These are phyloP conservation scores for Athelia psychrophila DNA, from an alignment of 1,284 basidiomycete species.

Conservation along the genomic window DNA sequence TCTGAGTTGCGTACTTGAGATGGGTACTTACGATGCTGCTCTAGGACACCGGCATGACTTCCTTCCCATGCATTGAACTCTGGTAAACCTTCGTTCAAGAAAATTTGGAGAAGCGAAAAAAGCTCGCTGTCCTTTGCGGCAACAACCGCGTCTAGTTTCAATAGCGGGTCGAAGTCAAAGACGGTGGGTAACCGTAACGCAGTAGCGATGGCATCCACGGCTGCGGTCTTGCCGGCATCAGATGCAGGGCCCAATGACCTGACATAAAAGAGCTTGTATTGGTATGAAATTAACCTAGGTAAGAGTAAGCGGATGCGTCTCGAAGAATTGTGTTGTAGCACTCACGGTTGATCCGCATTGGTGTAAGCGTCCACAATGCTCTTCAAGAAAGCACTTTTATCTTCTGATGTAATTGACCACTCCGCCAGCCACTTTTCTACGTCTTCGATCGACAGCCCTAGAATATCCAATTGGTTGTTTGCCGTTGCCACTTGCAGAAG, in stretches of 20 bases:
- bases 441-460: constrained; percentile 61
- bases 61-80: constrained; percentile 67
- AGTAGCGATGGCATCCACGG: constrained; percentile 60
- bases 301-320: neutral
- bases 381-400: constrained; percentile 73
- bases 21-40: constrained; percentile 57
- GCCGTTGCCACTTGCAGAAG: constrained; percentile 65
- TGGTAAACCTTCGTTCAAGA: constrained; percentile 63
- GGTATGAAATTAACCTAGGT: constrained; percentile 54
- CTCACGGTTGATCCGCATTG: constrained; percentile 56
- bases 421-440: constrained; percentile 76
- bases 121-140: constrained; percentile 67
- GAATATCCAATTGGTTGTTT: constrained; percentile 68
- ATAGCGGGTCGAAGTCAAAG: constrained; percentile 82
- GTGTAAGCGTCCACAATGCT: constrained; percentile 63
- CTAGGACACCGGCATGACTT: constrained; percentile 48
- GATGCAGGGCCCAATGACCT: constrained; percentile 56
- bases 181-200: constrained; percentile 69
- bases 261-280: constrained; percentile 62
- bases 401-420: constrained; percentile 69
- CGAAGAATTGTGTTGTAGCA: constrained; percentile 15
- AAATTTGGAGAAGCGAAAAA: constrained; percentile 69
- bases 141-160: constrained; percentile 72
- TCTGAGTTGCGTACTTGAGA: neutral
- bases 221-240: constrained; percentile 45